phyloP scores from a whole-genome alignment of 805 yeast species.

The Scheffersomyces coipomensis region DNA sequence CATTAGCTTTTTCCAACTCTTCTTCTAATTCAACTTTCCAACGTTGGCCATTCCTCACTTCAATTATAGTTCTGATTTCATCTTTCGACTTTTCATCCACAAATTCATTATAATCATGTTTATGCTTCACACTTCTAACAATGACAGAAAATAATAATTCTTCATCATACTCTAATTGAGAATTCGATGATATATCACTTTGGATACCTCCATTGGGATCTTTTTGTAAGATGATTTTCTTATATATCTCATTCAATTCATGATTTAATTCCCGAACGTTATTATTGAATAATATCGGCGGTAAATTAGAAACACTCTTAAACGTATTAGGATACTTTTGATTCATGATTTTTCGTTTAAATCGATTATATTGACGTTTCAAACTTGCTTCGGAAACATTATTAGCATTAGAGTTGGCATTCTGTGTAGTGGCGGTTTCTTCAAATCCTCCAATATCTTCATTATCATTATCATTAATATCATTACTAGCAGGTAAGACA shows the following conservation, averaged over 20 bases:
- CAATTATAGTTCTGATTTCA: conserved; percentile 29
- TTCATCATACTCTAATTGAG: conserved; percentile 34
- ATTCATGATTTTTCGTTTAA: conserved; percentile 28
- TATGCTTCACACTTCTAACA: conserved; percentile 30
- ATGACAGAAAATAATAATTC: conserved; percentile 36
- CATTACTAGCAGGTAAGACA: conserved; percentile 7
- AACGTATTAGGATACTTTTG: conserved; percentile 35
- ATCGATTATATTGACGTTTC: conserved; percentile 30
- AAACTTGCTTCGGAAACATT: conserved; percentile 26
- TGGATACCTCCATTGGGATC: conserved; percentile 10
- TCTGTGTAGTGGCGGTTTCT: conserved; percentile 13
- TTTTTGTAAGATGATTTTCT: conserved; percentile 2
- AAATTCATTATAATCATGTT: conserved; percentile 4
- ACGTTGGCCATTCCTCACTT: conserved; percentile 40
- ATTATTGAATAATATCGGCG: conserved; percentile 35
- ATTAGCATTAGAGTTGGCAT: conserved; percentile 9
- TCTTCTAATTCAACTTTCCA: conserved; percentile 43
- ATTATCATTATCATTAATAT: conserved; percentile 44
- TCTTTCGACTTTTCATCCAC: conserved; percentile 6
- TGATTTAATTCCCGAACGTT: conserved; percentile 26
- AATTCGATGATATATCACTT: conserved; percentile 22
- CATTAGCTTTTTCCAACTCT: conserved; percentile 25
- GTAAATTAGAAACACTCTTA: conserved; percentile 30
- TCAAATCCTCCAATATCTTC: conserved; percentile 45
- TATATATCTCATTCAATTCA: conserved; percentile 28